Base-by-base conservation (phyloP, 1,139 yeast genomes). In the Taphrina deformans region DNA sequence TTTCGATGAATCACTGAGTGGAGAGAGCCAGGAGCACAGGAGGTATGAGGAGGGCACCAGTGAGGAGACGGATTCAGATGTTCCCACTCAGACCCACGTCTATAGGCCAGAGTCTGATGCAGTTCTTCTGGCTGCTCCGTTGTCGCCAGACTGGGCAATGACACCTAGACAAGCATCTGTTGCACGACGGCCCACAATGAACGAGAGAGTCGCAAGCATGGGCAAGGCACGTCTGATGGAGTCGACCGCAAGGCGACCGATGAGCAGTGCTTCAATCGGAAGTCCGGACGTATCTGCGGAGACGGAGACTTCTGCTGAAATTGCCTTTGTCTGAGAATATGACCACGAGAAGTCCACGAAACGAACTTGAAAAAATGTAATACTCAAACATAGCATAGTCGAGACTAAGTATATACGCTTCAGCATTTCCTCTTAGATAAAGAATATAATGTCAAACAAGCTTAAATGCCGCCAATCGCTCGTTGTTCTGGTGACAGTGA, bases 131-230 rank as follows among this genome's bases (percentile, higher is more conserved):
- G 63, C 51, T 9, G 56, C 56, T 12, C 63, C 63, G 4, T 33
- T 48, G 12, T 50, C 63, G 9, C 63, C 63, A 16, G 56, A 59
- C 33, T 59, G 63, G 63, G 56, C 56, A 5, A 59, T 53, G 7
- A 35, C 50, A 18, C 31, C 55, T 2, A n/a, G 24, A 27, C 50
- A 40, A 18, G 41, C 63, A 4, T 27, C 55, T 9, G n/a, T 50
- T n/a, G 55, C 56, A 10, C 56, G 63, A 16, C 48, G 63, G 41
- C 63, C 63, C 29, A 59, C 63, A 3, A 18, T 59, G 51, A 59
- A 51, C 27, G 63, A 59, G 41, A 35, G 63, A 2, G 63, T 59
- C 27, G 46, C 55, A 29, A 48, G 56, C 21, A 16, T 40, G 18
- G 55, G 63, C 31, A 59, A 59, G 44, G 55, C 44, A 29, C 35